Evolutionary conservation across 768 basidiomycete species (phyloP).

Genomic region (Paxillus involutus): DNA sequence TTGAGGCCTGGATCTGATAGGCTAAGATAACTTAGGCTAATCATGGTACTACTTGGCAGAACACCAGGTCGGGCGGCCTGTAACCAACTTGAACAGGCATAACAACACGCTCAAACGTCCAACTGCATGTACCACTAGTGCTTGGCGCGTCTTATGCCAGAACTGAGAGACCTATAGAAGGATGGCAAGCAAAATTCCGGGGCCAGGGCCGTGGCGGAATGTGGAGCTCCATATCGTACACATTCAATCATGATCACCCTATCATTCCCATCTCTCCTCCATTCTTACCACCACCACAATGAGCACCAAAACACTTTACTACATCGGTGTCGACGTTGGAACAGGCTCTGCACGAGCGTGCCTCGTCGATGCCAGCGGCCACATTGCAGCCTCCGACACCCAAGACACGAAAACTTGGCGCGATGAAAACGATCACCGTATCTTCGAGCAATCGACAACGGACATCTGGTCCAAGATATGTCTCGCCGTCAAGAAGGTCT

Average conservation of each 20-base stretch:
- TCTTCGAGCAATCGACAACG: conserved; percentile 94
- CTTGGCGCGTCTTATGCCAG: background rate
- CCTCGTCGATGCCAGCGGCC: conserved; percentile 69
- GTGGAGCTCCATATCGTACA: conserved; percentile 15
- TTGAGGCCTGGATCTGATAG: background rate
- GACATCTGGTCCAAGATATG: conserved; percentile 83
- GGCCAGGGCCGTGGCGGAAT: background rate
- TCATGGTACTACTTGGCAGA: background rate
- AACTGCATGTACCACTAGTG: background rate
- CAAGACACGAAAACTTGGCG: conserved; percentile 86
- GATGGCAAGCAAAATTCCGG: background rate
- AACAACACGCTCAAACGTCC: too few relatives aligned
- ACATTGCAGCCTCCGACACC: conserved; percentile 74
- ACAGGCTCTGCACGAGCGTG: conserved; percentile 92
- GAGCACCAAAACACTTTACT: conserved; percentile 43
- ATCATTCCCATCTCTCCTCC: conserved; percentile 3
- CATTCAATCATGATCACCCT: background rate
- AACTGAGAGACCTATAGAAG: background rate
- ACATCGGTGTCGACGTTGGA: conserved; percentile 83
- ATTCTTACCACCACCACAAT: conserved; percentile 22
- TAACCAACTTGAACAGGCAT: background rate
- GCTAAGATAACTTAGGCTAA: background rate
- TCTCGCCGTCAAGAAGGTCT: conserved; percentile 58
- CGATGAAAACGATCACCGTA: conserved; percentile 79
- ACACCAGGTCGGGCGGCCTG: background rate